These are phyloP conservation scores for Pinus taeda DNA, from an alignment of 75 land plant species.

Conservation along the genomic window DNA sequence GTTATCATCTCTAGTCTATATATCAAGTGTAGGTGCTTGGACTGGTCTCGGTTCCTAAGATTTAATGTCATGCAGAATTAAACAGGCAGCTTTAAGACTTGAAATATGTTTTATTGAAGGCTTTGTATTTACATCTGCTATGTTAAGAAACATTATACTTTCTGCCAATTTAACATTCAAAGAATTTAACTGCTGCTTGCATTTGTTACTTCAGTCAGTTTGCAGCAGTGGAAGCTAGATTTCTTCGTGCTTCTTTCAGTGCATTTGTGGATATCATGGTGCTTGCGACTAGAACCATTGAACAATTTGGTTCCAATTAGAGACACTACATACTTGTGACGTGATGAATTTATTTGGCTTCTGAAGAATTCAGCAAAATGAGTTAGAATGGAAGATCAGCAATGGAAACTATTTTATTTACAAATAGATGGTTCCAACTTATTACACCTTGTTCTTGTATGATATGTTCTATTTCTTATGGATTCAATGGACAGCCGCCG, in stretches of 20 bases:
- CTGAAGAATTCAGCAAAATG: no score
- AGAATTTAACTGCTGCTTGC: neutral
- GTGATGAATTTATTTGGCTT: neutral
- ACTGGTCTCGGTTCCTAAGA: constrained; percentile 2
- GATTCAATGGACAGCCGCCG: no score
- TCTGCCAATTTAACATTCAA: neutral
- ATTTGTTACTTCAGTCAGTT: constrained; percentile 40
- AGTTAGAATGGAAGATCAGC: no score
- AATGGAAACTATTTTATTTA: no score
- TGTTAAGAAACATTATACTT: neutral
- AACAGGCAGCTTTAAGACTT: neutral
- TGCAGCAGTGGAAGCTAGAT: constrained; percentile 84
- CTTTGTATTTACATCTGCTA: neutral
- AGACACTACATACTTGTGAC: neutral
- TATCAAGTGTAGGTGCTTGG: neutral
- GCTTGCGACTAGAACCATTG: constrained; percentile 71
- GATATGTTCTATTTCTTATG: no score
- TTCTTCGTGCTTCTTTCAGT: constrained; percentile 92
- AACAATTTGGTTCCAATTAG: constrained; percentile 66
- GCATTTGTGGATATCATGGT: constrained; percentile 75
- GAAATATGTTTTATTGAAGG: neutral
- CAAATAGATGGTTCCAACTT: no score
- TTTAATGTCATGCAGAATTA: neutral
- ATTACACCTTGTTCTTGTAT: no score
- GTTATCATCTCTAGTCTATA: neutral